Evolutionary conservation across 1,284 basidiomycete genomes (phyloP), one percentile per base, ranked within the genome.

Genomic region (Neolentinus lepideus): DNA sequence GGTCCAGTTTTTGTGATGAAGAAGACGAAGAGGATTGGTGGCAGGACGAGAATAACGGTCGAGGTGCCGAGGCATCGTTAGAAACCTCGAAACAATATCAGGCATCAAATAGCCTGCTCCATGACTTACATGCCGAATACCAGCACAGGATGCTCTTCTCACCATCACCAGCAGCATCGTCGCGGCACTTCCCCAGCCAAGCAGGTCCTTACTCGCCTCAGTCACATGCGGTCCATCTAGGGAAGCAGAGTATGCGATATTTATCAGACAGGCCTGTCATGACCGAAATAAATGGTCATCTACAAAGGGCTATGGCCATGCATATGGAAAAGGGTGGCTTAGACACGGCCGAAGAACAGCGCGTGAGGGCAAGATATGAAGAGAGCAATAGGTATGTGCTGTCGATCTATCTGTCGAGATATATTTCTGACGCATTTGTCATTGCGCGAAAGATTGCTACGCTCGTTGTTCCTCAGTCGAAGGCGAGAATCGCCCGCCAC

Each of bases 71-170:
- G 10, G 54, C 57, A 26, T 65, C 67, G 59, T 62, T 64, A 22
- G 60, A 62, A 54, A 58, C 60, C 31, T 62, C 69, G 1, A 66
- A 64, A 19, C 62, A 66, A 61, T 89, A 89, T 70, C 78, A 77
- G 63, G 69, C 73, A 36, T 71, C 79, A 51, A 90, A 90, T 65
- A 77, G 61, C 51, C 68, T 87, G 55, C 75, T 90, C 24, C 80
- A 85, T 58, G 82, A 88, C 62, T 67, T 90, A 48, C 88, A 89
- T 61, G 74, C 80, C 35, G 75, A 83, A 26, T 76, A 86, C 60
- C 78, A 84, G 56, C 83, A 86, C 62, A 76, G 84, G 46, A 67
- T 79, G 24, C 55, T 80, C 21, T 79, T 80, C 62, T 62, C 75
- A 4, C 63, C 67, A 10, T 54, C 69, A 21, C 60, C 60, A 31